Conservation (phyloP, 371 early-diverging fungal genomes). For the Parasitella parasitica region DNA sequence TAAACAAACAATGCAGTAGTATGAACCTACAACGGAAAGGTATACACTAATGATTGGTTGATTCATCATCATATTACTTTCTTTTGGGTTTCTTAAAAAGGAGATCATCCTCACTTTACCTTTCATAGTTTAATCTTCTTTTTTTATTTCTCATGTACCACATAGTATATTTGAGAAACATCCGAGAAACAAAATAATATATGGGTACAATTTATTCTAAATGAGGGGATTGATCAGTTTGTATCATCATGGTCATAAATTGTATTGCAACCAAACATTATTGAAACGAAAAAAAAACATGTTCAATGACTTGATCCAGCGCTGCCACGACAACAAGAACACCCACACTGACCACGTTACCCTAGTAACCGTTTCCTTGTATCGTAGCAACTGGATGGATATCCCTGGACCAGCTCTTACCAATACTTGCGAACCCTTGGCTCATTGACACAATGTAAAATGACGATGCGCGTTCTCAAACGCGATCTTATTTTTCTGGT, state of each 20-base stretch:
- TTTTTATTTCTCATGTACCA: background rate
- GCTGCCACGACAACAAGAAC: background rate
- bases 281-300: background rate
- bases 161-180: background rate
- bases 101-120: background rate
- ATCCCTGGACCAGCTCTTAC: no score
- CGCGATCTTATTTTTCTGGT: background rate
- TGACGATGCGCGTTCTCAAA: no score
- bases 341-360: background rate
- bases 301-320: background rate
- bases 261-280: background rate
- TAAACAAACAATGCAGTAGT: background rate
- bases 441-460: no score
- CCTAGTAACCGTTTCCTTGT: background rate
- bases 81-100: background rate
- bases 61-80: background rate
- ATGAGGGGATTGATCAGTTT: background rate
- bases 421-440: no score
- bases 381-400: background rate
- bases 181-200: background rate
- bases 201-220: background rate
- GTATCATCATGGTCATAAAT: background rate
- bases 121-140: background rate
- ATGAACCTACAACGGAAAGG: background rate
- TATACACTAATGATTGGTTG: background rate